Conservation (phyloP, 106 monocot genomes). For the Hemerocallis citrina region DNA sequence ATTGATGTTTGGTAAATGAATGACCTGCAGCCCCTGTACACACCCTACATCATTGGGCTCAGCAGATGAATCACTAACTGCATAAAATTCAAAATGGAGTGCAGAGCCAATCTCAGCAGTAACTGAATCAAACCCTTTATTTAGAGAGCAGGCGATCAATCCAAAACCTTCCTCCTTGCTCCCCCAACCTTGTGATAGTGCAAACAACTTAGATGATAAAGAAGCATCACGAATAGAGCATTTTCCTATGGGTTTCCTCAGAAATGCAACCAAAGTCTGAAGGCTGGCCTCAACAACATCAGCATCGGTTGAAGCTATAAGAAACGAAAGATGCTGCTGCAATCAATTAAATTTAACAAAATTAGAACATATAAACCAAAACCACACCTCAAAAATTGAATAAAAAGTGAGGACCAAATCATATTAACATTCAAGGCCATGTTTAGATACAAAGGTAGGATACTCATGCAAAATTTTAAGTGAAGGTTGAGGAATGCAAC, state of each 20-base stretch:
- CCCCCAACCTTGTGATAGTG: slow-evolving; percentile 91
- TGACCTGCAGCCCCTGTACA: slow-evolving; percentile 36
- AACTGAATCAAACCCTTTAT: slow-evolving; percentile 53
- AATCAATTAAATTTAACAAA: slow-evolving; percentile 9
- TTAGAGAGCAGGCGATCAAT: slow-evolving; percentile 69
- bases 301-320: slow-evolving; percentile 62
- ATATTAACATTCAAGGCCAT: neutral
- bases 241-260: slow-evolving; percentile 58
- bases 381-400: neutral
- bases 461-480: no score
- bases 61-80: slow-evolving; percentile 13
- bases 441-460: neutral
- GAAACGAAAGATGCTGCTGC: slow-evolving; percentile 57
- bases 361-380: neutral
- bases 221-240: slow-evolving; percentile 35
- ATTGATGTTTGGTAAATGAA: slow-evolving; percentile 41
- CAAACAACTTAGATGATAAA: slow-evolving; percentile 57
- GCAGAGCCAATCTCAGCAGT: slow-evolving; percentile 49
- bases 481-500: no score
- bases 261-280: slow-evolving; percentile 59
- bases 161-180: slow-evolving; percentile 99
- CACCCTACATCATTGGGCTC: neutral
- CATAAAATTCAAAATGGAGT: slow-evolving; percentile 80
- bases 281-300: slow-evolving; percentile 66
- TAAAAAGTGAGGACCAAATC: neutral